These are phyloP conservation scores for Cutaneotrichosporon sp. DNA, from an alignment of 1,284 basidiomycete species.

Conservation along the genomic window DNA sequence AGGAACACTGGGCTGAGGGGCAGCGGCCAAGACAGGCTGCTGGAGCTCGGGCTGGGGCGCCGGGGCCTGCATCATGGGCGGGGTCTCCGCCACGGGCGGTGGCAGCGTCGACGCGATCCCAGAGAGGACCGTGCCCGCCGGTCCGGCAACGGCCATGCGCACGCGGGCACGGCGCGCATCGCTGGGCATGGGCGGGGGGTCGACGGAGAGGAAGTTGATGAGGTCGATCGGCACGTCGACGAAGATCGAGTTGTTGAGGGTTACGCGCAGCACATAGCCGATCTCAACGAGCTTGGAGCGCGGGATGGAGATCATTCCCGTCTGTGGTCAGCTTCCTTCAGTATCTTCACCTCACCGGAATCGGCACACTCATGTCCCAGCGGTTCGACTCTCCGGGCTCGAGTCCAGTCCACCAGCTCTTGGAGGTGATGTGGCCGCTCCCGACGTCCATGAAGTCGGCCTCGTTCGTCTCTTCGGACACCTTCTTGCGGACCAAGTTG, in stretches of 20 bases:
- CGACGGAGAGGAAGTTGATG: constrained; percentile 54
- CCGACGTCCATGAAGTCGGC: constrained; percentile 61
- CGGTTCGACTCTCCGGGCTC: constrained; percentile 61
- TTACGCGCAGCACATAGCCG: constrained; percentile 71
- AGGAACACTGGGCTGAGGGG: neutral
- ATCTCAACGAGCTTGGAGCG: constrained; percentile 78
- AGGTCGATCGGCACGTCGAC: constrained; percentile 51
- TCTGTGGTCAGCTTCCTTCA: constrained; percentile 56
- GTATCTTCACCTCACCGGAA: constrained; percentile 64
- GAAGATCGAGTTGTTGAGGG: constrained; percentile 65
- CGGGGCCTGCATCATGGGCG: neutral
- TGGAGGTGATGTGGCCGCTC: constrained; percentile 69
- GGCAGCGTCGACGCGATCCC: neutral
- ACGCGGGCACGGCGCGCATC: constrained; percentile 22
- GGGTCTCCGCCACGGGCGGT: neutral
- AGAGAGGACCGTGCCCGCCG: neutral
- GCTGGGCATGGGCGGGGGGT: constrained; percentile 50
- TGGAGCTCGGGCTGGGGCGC: no score
- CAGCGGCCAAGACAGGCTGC: neutral
- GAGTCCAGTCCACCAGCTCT: constrained; percentile 85
- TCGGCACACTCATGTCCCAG: constrained; percentile 63
- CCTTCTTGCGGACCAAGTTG: constrained; percentile 57
- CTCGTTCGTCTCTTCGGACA: constrained; percentile 67
- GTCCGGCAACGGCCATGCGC: neutral
- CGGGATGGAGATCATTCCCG: constrained; percentile 72